Base-by-base conservation (phyloP, 208 protist genomes). In the Tritrichomonas foetus region DNA sequence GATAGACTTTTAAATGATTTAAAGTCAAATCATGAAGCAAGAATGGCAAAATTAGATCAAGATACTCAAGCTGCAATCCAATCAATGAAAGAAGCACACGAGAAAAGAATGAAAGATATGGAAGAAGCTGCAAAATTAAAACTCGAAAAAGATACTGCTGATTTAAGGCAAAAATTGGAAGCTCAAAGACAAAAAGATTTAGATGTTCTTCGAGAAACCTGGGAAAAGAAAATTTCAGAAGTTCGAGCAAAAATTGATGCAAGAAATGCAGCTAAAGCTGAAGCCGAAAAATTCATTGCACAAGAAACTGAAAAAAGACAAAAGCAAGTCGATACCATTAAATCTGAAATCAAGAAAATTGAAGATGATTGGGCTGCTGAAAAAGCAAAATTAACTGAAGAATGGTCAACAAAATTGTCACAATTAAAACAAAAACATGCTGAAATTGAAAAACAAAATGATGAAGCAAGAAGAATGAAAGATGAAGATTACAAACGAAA, bases 141-240 rank as follows among this genome's bases (percentile, higher is more conserved):
- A n/a, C 44, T n/a, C 3, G 47, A 55, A n/a, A 47, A 50, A 22
- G 78, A 89, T n/a, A 5, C 9, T 39, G 30, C 53, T 57, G 47
- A 89, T 11, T 61, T 89, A 33, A 3, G 33, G 33, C 14, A 61
- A 8, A 57, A 53, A 36, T 47, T 89, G 2, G 47, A 89, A 57
- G 41, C 33, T 27, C 78, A 89, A 57, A 53, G 78, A 57, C 41
- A 89, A 89, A 57, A 89, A 44, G 47, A 89, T 57, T 50, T 89
- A 8, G 78, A 89, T 53, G 16, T 53, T 22, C 41, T 89, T n/a
- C 25, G 47, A 39, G 41, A 22, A 39, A 57, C 41, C 5, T 89
- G 47, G 41, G 78, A 89, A n/a, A 47, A 89, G 39, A 89, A 89
- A 30, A 8, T 89, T 14, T 27, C 13, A 0, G 47, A 61, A 53